phyloP scores from a whole-genome alignment of 2,329 filamentous ascomycete genomes.

The Eutypa lata region DNA sequence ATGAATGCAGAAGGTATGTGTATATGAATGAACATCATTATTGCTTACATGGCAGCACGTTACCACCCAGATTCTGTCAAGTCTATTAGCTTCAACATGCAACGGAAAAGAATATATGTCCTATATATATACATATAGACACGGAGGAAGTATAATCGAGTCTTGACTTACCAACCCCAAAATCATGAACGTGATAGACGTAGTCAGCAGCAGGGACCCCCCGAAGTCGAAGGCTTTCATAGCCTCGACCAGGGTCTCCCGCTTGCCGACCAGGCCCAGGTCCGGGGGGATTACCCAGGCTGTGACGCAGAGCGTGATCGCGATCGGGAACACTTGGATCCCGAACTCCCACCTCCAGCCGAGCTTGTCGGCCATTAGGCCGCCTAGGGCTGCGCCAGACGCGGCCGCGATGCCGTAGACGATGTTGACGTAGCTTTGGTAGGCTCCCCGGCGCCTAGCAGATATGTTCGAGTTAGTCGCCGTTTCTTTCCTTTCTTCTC shows the following conservation, averaged over 20 bases:
- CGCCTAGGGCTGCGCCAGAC: constrained; percentile 66
- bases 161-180: constrained; percentile 48
- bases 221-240: constrained; percentile 55
- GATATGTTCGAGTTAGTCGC: constrained; percentile 1
- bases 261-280: constrained; percentile 46
- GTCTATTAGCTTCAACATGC: background rate
- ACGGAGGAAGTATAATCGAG: background rate
- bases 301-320: constrained; percentile 44
- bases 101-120: no score
- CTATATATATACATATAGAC: no score
- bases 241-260: constrained; percentile 43
- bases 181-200: constrained; percentile 54
- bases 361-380: constrained; percentile 64
- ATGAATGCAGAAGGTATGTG: background rate
- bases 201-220: constrained; percentile 52
- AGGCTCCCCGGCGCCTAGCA: constrained; percentile 56
- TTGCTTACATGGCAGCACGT: constrained; percentile 53
- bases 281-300: constrained; percentile 47
- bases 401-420: constrained; percentile 57
- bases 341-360: constrained; percentile 75
- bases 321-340: constrained; percentile 53
- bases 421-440: constrained; percentile 69
- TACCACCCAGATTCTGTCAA: constrained; percentile 58
- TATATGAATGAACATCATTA: background rate
- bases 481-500: no score